Base-by-base conservation (phyloP, 1,284 basidiomycete species). In the Irpex sp. region DNA sequence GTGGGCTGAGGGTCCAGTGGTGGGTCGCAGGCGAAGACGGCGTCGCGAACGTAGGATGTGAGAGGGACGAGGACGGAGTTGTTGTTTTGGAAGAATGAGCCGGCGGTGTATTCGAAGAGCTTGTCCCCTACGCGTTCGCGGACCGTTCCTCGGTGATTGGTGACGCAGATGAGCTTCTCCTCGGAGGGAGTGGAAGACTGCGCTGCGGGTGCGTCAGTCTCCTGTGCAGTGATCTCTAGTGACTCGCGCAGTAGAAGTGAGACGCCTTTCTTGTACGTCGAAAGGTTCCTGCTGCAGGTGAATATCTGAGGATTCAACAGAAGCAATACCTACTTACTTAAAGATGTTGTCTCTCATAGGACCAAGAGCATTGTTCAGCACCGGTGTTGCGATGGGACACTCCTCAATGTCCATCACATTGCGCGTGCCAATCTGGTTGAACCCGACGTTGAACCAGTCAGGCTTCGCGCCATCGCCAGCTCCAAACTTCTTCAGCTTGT, bases 11-110 rank as follows among this genome's bases (percentile, higher is more conserved):
- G 58, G n/a, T 59, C 49, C 42, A 49, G 45, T 1, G 32, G 42
- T 24, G 64, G 20, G 65, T 18, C 54, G 71, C 20, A 11, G 20
- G 76, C 85, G 78, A 94, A 91, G 77, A 97, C 92, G 64, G 93
- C 90, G 58, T 92, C 87, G 69, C 89, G 89, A 70, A 98, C 95
- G 82, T 97, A 97, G 71, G 89, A 82, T 7, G 96, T 94, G 66
- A 99, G 88, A 0, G 95, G 91, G 7, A 92, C 86, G 18, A 99
- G 90, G 68, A 99, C 96, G 20, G 94, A 92, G 80, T 98, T 98
- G 87, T 99, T 99, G 87, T 99, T 99, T 81, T 99, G 98, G 88
- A 99, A 99, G 86, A 99, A 99, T 4, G 94, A 93, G 59, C 94
- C 92, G 1, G 95, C 97, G 11, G 90, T 90, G 81, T 97, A 99